A percentile compares a stretch with the other conserved stretches of the same genome.
Conservation (phyloP, 495 filamentous ascomycete genomes). For the Durotheca rogersii region DNA sequence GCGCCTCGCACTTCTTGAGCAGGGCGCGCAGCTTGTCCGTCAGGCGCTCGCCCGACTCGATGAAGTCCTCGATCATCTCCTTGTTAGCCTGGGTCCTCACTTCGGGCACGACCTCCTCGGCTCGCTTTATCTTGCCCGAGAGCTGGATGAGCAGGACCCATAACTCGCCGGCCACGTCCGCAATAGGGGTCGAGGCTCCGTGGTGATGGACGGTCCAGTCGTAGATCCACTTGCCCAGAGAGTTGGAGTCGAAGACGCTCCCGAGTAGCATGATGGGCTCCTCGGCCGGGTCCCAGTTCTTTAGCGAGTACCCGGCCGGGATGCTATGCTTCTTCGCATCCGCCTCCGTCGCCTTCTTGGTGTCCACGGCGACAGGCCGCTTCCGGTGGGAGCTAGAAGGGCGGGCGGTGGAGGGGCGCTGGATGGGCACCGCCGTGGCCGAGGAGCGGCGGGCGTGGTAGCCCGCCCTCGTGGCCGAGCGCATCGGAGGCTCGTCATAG, state of each 20-base stretch:
- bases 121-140: conserved; percentile 92
- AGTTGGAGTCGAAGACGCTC: conserved; percentile 97
- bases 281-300: conserved; percentile 97
- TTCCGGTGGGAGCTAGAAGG: conserved; percentile 37
- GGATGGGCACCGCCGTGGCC: conserved; percentile 42
- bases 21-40: conserved; percentile 84
- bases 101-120: conserved; percentile 74
- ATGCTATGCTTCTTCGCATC: conserved; percentile 81
- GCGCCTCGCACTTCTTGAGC: conserved; percentile 86
- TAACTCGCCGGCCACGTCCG: conserved; percentile 89
- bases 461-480: conserved; percentile 46
- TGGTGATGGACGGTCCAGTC: conserved; percentile 98
- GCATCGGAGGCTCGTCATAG: conserved; percentile 41
- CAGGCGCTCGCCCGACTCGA: conserved; percentile 85
- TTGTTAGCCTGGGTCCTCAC: conserved; percentile 70
- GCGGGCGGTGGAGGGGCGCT: conserved; percentile 44
- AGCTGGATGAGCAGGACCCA: conserved; percentile 95
- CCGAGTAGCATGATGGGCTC: conserved; percentile 89
- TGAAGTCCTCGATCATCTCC: conserved; percentile 87
- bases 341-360: conserved; percentile 71
- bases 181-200: conserved; percentile 79
- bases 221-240: conserved; percentile 98
- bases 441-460: conserved; percentile 49
- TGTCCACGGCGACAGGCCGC: conserved; percentile 26
- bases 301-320: conserved; percentile 88